Evolutionary conservation across 495 filamentous ascomycete species (phyloP).

Genomic region (Aspergillus steynii): DNA sequence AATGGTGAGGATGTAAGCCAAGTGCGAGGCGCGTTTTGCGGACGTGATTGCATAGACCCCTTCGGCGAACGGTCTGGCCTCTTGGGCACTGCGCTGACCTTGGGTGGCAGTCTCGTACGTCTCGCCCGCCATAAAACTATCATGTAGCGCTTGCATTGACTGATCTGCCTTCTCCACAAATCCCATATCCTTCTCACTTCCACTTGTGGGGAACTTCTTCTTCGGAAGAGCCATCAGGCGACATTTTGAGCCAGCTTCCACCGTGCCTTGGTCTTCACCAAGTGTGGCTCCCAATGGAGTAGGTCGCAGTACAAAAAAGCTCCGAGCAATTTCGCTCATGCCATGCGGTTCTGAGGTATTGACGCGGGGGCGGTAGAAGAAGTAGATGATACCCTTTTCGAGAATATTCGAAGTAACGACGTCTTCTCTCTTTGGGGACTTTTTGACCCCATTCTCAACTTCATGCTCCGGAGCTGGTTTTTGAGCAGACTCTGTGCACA

Average conservation of each 20-base stretch:
- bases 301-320: constrained; percentile 80
- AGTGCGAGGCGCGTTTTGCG: constrained; percentile 68
- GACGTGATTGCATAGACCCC: constrained; percentile 84
- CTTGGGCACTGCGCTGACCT: constrained; percentile 67
- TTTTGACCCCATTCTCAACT: constrained; percentile 29
- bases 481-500: constrained; percentile 7
- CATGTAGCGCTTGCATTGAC: constrained; percentile 69
- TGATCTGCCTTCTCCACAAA: constrained; percentile 79
- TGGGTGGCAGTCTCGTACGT: constrained; percentile 78
- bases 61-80: constrained; percentile 75
- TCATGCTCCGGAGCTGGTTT: constrained; percentile 13
- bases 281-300: constrained; percentile 69
- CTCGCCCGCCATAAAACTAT: constrained; percentile 63
- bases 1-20: constrained; percentile 83
- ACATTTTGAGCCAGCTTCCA: constrained; percentile 60
- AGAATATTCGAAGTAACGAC: constrained; percentile 70
- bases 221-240: constrained; percentile 82
- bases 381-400: constrained; percentile 93
- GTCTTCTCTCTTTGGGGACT: constrained; percentile 51
- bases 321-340: constrained; percentile 72
- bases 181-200: constrained; percentile 71
- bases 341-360: constrained; percentile 69
- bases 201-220: constrained; percentile 75
- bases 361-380: constrained; percentile 83
- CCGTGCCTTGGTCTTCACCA: constrained; percentile 53